Evolutionary conservation across 495 filamentous ascomycete species (phyloP).

Genomic region (Penicillium pancosmium): DNA sequence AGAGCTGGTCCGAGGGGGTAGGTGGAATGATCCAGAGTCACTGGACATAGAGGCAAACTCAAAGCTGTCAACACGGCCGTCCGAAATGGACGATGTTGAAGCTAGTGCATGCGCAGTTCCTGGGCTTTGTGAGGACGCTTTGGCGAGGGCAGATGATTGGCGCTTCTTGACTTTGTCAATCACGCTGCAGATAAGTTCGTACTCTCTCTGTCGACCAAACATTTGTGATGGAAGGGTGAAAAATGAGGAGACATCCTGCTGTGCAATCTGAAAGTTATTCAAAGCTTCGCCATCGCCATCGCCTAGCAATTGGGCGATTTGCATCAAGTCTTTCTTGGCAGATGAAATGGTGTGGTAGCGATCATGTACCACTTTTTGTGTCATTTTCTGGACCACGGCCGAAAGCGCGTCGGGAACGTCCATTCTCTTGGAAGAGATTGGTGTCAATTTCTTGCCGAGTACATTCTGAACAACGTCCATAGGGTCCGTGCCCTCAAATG

Average conservation of each 20-base stretch:
- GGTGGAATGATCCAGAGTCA: slow-evolving; percentile 56
- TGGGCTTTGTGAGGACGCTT: slow-evolving; percentile 40
- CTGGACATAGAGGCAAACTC: slow-evolving; percentile 51
- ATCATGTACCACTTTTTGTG: slow-evolving; percentile 78
- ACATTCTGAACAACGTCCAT: slow-evolving; percentile 89
- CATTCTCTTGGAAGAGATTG: slow-evolving; percentile 70
- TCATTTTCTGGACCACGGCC: slow-evolving; percentile 85
- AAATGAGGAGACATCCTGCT: slow-evolving; percentile 80
- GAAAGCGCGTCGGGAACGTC: slow-evolving; percentile 82
- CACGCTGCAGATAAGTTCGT: slow-evolving; percentile 65
- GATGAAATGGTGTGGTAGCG: slow-evolving; percentile 84
- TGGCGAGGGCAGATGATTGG: slow-evolving; percentile 54
- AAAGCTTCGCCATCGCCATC: slow-evolving; percentile 73
- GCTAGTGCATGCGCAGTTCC: slow-evolving; percentile 50
- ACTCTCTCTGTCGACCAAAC: slow-evolving; percentile 76
- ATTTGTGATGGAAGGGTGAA: slow-evolving; percentile 80
- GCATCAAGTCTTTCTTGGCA: slow-evolving; percentile 72
- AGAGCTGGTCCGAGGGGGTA: slow-evolving; percentile 45
- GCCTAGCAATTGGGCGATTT: slow-evolving; percentile 69
- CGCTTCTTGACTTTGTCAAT: slow-evolving; percentile 70
- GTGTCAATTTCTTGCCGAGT: slow-evolving; percentile 71
- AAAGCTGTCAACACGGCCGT: slow-evolving; percentile 56
- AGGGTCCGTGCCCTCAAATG: slow-evolving; percentile 75
- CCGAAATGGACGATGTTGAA: slow-evolving; percentile 61
- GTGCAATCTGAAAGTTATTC: slow-evolving; percentile 69